Evolutionary conservation across 768 basidiomycete species (phyloP).

Genomic region (Leucocoprinus leucothites): DNA sequence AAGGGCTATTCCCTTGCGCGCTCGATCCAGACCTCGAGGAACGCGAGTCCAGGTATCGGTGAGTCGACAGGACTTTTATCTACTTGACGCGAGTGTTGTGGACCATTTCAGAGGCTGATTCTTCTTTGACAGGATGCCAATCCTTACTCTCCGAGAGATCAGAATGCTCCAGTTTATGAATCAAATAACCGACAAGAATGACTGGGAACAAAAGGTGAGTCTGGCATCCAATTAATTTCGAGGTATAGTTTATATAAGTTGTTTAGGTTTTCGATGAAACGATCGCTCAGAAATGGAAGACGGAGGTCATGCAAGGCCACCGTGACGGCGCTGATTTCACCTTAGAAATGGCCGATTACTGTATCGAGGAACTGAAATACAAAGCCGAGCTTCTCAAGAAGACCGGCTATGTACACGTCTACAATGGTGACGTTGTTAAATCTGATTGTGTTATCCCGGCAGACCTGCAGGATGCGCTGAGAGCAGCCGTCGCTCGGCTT

Average conservation of each 20-base stretch:
- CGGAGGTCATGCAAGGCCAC: constrained; percentile 9
- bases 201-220: constrained; percentile 19
- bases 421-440: constrained; percentile 21
- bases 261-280: constrained; percentile 16
- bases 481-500: constrained; percentile 22
- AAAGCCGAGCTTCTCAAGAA: constrained; percentile 13
- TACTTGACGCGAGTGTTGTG: background rate
- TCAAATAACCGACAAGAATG: constrained; percentile 17
- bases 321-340: constrained; percentile 8
- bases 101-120: no score
- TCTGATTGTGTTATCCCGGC: constrained; percentile 28
- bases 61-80: background rate
- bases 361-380: constrained; percentile 19
- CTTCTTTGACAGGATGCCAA: constrained; percentile 6
- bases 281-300: constrained; percentile 18
- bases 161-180: constrained; percentile 20
- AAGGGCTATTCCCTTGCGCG: background rate
- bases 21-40: background rate
- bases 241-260: background rate
- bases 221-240: background rate
- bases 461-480: constrained; percentile 17
- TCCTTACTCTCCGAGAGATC: constrained; percentile 17
- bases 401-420: constrained; percentile 13
- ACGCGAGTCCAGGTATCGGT: background rate
- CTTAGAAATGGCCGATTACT: constrained; percentile 17